Percentiles rank a stretch among this genome's conserved stretches.
phyloP scores from a whole-genome alignment of 306 rosid genomes.

The Pachyrhizus erosus region DNA sequence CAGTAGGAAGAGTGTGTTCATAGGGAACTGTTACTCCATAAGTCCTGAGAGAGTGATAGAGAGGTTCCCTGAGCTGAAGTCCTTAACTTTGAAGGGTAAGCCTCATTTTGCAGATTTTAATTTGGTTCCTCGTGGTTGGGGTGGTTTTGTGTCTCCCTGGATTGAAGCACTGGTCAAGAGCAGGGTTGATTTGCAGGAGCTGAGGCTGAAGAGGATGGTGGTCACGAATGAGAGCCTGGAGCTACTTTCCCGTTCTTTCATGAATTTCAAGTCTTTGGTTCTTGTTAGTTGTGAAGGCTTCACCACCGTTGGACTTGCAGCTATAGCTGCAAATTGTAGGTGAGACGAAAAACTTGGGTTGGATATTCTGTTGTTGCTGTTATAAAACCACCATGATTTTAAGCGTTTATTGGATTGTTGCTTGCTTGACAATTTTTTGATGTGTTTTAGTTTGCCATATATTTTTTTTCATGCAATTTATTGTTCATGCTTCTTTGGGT shows the following conservation, averaged over 20 bases:
- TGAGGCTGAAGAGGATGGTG: conserved; percentile 20
- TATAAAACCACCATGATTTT: too few relatives aligned
- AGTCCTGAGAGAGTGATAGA: conserved; percentile 63
- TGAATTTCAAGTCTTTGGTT: conserved; percentile 24
- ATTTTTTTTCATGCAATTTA: neutral
- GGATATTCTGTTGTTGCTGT: too few relatives aligned
- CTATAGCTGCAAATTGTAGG: conserved; percentile 26
- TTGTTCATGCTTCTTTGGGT: neutral
- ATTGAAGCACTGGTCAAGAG: conserved; percentile 9
- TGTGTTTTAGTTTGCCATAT: neutral
- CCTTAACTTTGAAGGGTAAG: conserved; percentile 74
- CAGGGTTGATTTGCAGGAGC: conserved; percentile 7
- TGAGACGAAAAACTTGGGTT: neutral
- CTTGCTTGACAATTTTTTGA: neutral
- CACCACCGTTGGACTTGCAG: neutral
- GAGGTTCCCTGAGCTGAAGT: conserved; percentile 62
- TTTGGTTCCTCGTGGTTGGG: conserved; percentile 78
- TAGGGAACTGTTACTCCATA: conserved; percentile 78
- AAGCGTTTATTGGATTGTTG: neutral
- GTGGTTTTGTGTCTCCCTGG: conserved; percentile 60
- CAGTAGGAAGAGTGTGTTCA: conserved; percentile 61
- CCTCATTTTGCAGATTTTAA: conserved; percentile 88
- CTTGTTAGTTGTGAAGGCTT: conserved; percentile 21
- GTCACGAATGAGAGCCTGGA: neutral
- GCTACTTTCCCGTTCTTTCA: neutral